Base-by-base conservation (phyloP, 1,284 basidiomycete species). In the Golubevia sp. region DNA sequence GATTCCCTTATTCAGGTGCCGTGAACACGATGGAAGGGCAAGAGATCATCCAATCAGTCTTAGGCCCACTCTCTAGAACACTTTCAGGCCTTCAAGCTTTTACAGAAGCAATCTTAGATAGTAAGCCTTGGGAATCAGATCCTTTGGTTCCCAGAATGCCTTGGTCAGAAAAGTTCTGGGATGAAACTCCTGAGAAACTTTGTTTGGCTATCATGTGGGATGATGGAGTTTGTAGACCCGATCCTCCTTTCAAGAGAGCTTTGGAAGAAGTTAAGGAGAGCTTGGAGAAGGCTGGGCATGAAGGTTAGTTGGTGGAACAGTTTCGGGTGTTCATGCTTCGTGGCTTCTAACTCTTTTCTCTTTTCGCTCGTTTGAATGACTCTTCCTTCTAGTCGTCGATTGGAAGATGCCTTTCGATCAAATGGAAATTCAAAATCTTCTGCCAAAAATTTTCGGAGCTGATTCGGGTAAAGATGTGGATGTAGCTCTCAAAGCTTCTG, bases 111-210 rank as follows among this genome's bases (percentile, higher is more conserved):
- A 86, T 91, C 2, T 76, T 89, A 8, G 85, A 85, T 56, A 76
- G 85, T n/a, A 84, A 89, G 66, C 90, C 90, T 0, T 93, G 92
- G 91, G 74, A 87, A 3, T 86, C 84, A 62, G 92, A 93, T 74
- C 91, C 91, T 0, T 82, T 88, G 26, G 87, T 87, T 1, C 75
- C 89, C 3, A 86, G 87, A 25, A 90, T 91, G 73, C 86, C 86
- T 1, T 93, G 91, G 91, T 20, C 51, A 52, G 1, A 64, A 64
- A 3, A 59, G 59, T n/a, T 56, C 56, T 5, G 64, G 68, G 26
- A 60, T 64, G 64, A 70, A 59, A 61, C 63, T 63, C 61, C 66
- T 56, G 64, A 65, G 7, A 76, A 72, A 56, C 74, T 79, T 0
- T 63, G 76, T 15, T 70, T 85, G 21, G 86, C 84, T 0, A 74